These are phyloP conservation scores for Cryptococcus maquisensis DNA, from an alignment of 1,284 basidiomycete species.

Conservation along the genomic window DNA sequence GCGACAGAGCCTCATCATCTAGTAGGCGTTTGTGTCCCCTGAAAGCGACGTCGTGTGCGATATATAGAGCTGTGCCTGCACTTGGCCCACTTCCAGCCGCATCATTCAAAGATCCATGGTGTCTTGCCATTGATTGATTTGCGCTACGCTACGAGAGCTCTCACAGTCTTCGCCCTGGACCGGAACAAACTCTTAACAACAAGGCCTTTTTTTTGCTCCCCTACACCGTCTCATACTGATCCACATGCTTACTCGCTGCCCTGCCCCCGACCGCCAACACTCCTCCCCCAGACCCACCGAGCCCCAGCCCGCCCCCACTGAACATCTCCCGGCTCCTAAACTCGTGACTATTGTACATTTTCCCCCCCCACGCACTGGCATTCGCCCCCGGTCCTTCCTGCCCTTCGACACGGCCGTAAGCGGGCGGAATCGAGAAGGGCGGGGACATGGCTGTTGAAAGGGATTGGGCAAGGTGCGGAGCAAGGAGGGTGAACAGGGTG, in stretches of 20 bases:
- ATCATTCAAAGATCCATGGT: too few species aligned
- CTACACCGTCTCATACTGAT: slow-evolving; percentile 4
- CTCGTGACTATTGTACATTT: slow-evolving; percentile 24
- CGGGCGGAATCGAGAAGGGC: slow-evolving; percentile 18
- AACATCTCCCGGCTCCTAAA: slow-evolving; percentile 15
- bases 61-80: too few species aligned
- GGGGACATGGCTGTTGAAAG: slow-evolving; percentile 17
- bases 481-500: slow-evolving; percentile 10
- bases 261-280: not conserved
- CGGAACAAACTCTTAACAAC: too few species aligned
- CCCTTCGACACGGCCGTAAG: slow-evolving; percentile 6
- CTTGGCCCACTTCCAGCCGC: too few species aligned
- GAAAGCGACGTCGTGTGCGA: too few species aligned
- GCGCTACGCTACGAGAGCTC: too few species aligned
- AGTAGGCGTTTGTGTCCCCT: too few species aligned
- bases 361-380: slow-evolving; percentile 24
- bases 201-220: too few species aligned
- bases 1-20: too few species aligned
- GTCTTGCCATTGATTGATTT: too few species aligned
- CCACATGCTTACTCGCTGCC: slow-evolving; percentile 19
- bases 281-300: not conserved
- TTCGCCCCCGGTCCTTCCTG: slow-evolving; percentile 19
- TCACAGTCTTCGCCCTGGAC: too few species aligned
- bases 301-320: not conserved
- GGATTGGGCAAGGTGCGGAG: slow-evolving; percentile 12